Conservation (phyloP, 2,329 filamentous ascomycete species). For the Exophiala spinifera region DNA sequence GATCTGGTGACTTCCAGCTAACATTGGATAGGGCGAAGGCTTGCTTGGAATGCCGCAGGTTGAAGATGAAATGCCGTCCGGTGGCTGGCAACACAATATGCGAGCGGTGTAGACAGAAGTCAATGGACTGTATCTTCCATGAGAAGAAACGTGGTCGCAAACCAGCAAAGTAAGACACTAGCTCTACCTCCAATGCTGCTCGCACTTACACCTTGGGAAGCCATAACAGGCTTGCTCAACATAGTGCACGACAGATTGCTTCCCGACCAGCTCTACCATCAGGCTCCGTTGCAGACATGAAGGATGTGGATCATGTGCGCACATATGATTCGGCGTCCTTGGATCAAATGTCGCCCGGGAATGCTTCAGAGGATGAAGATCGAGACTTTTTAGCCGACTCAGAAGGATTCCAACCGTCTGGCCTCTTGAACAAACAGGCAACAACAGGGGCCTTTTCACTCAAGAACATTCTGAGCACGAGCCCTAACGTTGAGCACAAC, state of each 20-base stretch:
- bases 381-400: not conserved
- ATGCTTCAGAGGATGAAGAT: not conserved
- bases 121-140: slow-evolving; percentile 39
- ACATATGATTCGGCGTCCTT: not conserved
- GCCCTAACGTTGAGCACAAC: not conserved
- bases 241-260: not conserved
- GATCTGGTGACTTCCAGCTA: not conserved
- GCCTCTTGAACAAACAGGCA: slow-evolving; percentile 36
- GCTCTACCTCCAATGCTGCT: not conserved
- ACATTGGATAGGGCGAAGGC: slow-evolving; percentile 27
- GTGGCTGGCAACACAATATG: slow-evolving; percentile 31
- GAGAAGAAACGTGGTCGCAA: slow-evolving; percentile 43
- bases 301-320: not conserved
- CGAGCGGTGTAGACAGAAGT: slow-evolving; percentile 39
- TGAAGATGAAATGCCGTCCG: slow-evolving; percentile 41
- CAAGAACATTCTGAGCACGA: slow-evolving; percentile 4
- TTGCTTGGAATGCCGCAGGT: slow-evolving; percentile 39
- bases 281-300: too few species aligned
- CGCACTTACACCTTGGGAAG: not conserved
- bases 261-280: not conserved
- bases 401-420: slow-evolving; percentile 28
- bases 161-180: slow-evolving; percentile 33
- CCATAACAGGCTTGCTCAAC: not conserved
- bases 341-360: not conserved
- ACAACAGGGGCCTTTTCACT: slow-evolving; percentile 20